These are phyloP conservation scores for Cadophora gregata DNA, from an alignment of 2,329 filamentous ascomycete species.

Conservation along the genomic window DNA sequence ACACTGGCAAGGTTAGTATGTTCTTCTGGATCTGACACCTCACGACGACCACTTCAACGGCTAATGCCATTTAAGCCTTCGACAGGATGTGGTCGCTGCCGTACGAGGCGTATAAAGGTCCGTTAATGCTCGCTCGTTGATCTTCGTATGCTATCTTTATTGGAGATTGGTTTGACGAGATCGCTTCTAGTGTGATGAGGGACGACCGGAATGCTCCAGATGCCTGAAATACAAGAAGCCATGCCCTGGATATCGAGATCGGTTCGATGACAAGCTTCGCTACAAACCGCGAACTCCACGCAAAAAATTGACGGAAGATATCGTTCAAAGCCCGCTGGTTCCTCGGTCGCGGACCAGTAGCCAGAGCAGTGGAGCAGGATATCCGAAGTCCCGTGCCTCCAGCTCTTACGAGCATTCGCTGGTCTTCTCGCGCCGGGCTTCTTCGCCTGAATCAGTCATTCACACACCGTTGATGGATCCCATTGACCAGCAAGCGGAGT, in stretches of 20 bases:
- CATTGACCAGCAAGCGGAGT: slow-evolving; percentile 53
- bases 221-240: slow-evolving; percentile 64
- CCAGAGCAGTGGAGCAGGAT: neutral
- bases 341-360: neutral
- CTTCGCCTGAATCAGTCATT: slow-evolving; percentile 45
- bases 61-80: slow-evolving; percentile 16
- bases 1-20: slow-evolving; percentile 6
- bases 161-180: neutral
- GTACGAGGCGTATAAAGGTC: slow-evolving; percentile 27
- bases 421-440: slow-evolving; percentile 48
- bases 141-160: neutral
- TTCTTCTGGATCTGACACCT: neutral
- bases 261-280: slow-evolving; percentile 56
- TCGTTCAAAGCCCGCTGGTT: neutral
- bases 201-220: slow-evolving; percentile 66
- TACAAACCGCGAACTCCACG: slow-evolving; percentile 47
- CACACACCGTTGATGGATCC: slow-evolving; percentile 44
- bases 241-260: slow-evolving; percentile 68
- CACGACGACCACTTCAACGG: neutral
- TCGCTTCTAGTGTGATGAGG: slow-evolving; percentile 64
- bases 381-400: neutral
- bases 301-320: neutral
- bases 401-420: neutral
- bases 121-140: neutral
- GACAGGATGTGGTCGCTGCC: slow-evolving; percentile 27